Evolutionary conservation across 1,139 yeast genomes (phyloP).

Genomic region (Sugiyamaella paludigena): DNA sequence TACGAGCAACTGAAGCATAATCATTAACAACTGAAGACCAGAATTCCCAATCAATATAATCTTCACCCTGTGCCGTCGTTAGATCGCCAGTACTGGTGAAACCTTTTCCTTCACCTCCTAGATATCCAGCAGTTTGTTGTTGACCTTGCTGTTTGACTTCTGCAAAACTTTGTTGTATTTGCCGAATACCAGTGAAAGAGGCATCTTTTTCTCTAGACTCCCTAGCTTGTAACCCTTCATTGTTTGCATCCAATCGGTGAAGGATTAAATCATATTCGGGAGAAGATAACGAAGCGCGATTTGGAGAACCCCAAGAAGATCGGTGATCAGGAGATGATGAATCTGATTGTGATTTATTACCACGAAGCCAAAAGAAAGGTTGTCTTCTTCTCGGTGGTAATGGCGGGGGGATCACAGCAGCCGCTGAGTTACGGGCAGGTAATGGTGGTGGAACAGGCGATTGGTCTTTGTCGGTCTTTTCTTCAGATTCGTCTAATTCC

Average conservation of each 20-base stretch:
- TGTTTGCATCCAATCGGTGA: conserved; percentile 48
- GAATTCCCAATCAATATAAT: conserved; percentile 75
- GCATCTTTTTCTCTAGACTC: conserved; percentile 43
- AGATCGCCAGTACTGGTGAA: conserved; percentile 33
- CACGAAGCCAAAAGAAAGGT: conserved; percentile 37
- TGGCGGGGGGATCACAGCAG: conserved; percentile 25
- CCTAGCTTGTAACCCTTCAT: conserved; percentile 44
- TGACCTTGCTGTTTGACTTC: conserved; percentile 39
- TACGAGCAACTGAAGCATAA: conserved; percentile 62
- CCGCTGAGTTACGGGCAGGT: not conserved
- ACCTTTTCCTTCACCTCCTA: conserved; percentile 21
- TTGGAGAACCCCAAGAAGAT: not conserved
- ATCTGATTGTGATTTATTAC: conserved; percentile 26
- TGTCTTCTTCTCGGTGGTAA: conserved; percentile 36
- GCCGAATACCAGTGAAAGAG: conserved; percentile 57
- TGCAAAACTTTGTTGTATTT: conserved; percentile 62
- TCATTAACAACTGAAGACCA: conserved; percentile 82
- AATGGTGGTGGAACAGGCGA: conserved; percentile 4
- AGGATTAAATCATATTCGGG: conserved; percentile 47
- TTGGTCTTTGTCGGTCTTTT: not conserved
- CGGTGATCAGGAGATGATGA: conserved; percentile 22
- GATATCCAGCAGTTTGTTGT: conserved; percentile 16
- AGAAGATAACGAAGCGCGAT: conserved; percentile 23
- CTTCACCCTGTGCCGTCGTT: conserved; percentile 15
- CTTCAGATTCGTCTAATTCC: not conserved